Base-by-base conservation (phyloP, 805 yeast species). In the Kluyveromyces starmeri region DNA sequence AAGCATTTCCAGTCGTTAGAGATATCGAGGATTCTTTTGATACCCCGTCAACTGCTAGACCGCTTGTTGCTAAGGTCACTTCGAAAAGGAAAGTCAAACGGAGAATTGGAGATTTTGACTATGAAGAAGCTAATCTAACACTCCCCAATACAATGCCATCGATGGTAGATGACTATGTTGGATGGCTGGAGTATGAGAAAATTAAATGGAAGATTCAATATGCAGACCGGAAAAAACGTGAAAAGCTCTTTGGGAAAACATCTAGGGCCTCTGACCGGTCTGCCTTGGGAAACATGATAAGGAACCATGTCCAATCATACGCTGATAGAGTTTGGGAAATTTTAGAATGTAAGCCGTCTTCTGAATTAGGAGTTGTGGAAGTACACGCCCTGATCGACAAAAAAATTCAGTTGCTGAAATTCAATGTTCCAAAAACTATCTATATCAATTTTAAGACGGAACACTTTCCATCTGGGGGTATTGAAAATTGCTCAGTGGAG, bases 301-400 rank as follows among this genome's bases (percentile, higher is more conserved):
- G 82, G 34, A 71, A 72, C 33, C 92, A 83, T 47, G 94, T 94
- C 0, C 95, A 81, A 50, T 71, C 68, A 26, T 76, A 80, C 47
- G 81, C 84, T 7, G 78, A 78, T 6, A 67, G 83, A 1, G 71
- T 77, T 20, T 92, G 99, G 99, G 85, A 86, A 42, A 67, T 92
- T 23, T 56, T 92, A 22, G 86, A 85, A 45, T 76, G 83, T 48
- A 71, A 71, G 40, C 47, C 58, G 7, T 77, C 78, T 27, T 64
- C 67, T 1, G 55, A 47, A 26, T 80, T 84, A 0, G 97, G 96
- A n/a, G 79, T 73, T 33, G 64, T 89, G 20, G 78, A 75, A 38
- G 96, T 83, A 0, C 73, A 67, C 50, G 85, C 78, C 1, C 51
- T 71, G 42, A 75, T 86, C 24, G 75, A 76, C 44, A 78, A 75